Evolutionary conservation across 179 eudicot species (phyloP).

Genomic region (Gypsophila paniculata): DNA sequence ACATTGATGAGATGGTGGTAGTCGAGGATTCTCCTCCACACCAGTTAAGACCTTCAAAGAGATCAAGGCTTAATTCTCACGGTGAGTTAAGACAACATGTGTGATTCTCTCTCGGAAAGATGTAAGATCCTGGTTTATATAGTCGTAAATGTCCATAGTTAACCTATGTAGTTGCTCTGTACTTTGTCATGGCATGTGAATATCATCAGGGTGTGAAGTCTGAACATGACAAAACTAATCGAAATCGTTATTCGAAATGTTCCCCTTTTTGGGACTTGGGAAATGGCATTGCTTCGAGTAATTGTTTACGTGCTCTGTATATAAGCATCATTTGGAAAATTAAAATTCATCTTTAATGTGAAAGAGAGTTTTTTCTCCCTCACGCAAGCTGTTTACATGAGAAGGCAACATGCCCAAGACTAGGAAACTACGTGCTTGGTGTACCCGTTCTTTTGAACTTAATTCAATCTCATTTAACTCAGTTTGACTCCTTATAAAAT

Average conservation of each 20-base stretch:
- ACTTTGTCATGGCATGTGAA: slow-evolving; percentile 26
- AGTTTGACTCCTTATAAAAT: too few species aligned
- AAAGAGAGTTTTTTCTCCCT: too few species aligned
- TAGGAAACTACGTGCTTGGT: too few species aligned
- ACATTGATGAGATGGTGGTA: slow-evolving; percentile 15
- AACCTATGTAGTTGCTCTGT: slow-evolving; percentile 10
- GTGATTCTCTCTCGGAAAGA: not conserved
- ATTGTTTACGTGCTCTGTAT: slow-evolving; percentile 7
- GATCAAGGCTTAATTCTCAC: slow-evolving; percentile 26
- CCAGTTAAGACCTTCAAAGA: slow-evolving; percentile 39
- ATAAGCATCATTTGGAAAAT: not conserved
- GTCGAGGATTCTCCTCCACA: slow-evolving; percentile 32
- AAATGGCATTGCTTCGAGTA: not conserved
- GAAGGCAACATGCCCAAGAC: too few species aligned
- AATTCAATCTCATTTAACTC: too few species aligned
- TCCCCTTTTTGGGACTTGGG: slow-evolving; percentile 13
- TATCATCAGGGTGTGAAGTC: slow-evolving; percentile 11
- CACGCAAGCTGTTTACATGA: too few species aligned
- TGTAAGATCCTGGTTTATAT: not conserved
- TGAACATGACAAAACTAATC: slow-evolving; percentile 19
- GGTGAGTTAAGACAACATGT: slow-evolving; percentile 10
- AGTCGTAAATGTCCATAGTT: slow-evolving; percentile 24
- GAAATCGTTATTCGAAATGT: not conserved
- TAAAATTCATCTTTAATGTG: not conserved
- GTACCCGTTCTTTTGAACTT: too few species aligned